These are phyloP conservation scores for Leccinum huronense DNA, from an alignment of 1,284 basidiomycete species.

Conservation along the genomic window DNA sequence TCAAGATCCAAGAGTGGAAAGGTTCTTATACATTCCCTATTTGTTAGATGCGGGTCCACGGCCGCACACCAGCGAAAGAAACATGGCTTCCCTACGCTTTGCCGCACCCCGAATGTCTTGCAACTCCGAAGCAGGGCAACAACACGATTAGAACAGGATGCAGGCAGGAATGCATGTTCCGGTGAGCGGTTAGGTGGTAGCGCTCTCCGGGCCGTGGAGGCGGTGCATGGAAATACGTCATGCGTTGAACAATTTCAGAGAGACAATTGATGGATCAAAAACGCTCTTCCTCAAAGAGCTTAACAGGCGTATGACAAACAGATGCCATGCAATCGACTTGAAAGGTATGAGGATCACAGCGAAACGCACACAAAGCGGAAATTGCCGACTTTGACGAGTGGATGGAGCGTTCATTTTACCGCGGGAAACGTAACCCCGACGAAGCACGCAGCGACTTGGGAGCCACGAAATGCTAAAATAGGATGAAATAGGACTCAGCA, in stretches of 20 bases:
- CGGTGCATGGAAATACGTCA: constrained; percentile 31
- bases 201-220: constrained; percentile 31
- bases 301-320: constrained; percentile 28
- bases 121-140: constrained; percentile 36
- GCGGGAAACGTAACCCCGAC: constrained; percentile 11
- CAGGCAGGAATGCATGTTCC: constrained; percentile 33
- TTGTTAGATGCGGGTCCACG: constrained; percentile 28
- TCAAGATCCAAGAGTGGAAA: constrained; percentile 24
- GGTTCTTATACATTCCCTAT: constrained; percentile 33
- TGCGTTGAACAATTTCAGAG: constrained; percentile 19
- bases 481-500: constrained; percentile 18
- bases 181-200: constrained; percentile 27
- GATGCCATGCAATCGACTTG: constrained; percentile 15
- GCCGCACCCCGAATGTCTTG: constrained; percentile 32
- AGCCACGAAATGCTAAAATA: constrained; percentile 16
- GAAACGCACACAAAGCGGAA: constrained; percentile 24
- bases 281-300: constrained; percentile 34
- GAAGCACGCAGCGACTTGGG: constrained; percentile 14
- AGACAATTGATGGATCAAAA: constrained; percentile 31
- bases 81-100: constrained; percentile 34
- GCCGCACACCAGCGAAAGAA: constrained; percentile 22
- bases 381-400: constrained; percentile 26
- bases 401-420: constrained; percentile 25
- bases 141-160: constrained; percentile 35
- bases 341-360: constrained; percentile 11